Evolutionary conservation across 768 basidiomycete species (phyloP).

Genomic region (Phaeotremella skinneri): DNA sequence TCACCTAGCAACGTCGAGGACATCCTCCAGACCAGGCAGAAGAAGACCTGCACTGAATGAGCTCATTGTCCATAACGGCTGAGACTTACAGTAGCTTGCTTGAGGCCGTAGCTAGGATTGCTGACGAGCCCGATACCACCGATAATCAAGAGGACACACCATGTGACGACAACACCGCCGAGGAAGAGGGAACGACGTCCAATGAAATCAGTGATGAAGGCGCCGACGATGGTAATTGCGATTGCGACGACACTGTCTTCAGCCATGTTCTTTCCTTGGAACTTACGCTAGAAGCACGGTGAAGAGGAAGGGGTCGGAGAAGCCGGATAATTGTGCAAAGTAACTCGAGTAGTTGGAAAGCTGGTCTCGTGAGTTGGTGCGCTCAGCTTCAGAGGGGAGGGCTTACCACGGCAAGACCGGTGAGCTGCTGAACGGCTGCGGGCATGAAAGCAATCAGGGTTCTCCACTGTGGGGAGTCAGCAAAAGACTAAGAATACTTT

Average conservation of each 20-base stretch:
- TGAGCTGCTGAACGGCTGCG: conserved; percentile 30
- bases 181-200: conserved; percentile 35
- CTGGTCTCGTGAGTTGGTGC: background rate
- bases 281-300: conserved; percentile 31
- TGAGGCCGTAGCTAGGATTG: conserved; percentile 14
- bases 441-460: conserved; percentile 39
- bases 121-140: conserved; percentile 28
- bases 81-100: conserved; percentile 21
- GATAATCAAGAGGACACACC: conserved; percentile 28
- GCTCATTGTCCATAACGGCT: background rate
- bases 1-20: conserved; percentile 26
- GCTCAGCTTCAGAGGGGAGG: background rate
- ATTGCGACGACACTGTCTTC: conserved; percentile 20
- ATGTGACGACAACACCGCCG: conserved; percentile 18
- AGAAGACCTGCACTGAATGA: conserved; percentile 23
- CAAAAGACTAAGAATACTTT: background rate
- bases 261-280: background rate
- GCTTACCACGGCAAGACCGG: conserved; percentile 31
- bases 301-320: conserved; percentile 37
- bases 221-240: conserved; percentile 28
- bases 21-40: conserved; percentile 34
- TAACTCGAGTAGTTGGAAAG: conserved; percentile 30
- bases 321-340: conserved; percentile 32
- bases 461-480: conserved; percentile 22
- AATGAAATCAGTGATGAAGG: conserved; percentile 28